Base-by-base conservation (phyloP, 768 basidiomycete genomes). In the Lepiota subincarnata region DNA sequence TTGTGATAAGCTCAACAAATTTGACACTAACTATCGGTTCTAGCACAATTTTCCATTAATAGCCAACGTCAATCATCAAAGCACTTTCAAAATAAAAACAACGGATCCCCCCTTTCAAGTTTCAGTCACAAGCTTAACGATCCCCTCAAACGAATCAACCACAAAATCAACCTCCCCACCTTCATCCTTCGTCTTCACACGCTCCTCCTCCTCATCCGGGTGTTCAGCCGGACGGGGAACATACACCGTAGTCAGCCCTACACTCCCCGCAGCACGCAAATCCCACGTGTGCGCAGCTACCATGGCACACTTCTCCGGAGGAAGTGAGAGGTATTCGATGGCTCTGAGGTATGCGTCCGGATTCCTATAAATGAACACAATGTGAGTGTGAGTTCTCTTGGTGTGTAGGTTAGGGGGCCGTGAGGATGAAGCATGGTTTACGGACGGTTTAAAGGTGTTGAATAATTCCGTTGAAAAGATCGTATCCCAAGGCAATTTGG, bases 281-380 rank as follows among this genome's bases (percentile, higher is more conserved):
- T 88, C 86, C 53, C 67, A 71, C 2, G 72, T 70, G 66, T 87
- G 86, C 6, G 84, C 74, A 0, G 86, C 84, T 7, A 87, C 85
- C 78, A 88, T 80, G 1, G 79, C 84, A 36, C 78, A 72, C 37
- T 75, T 74, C 8, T 74, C 59, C 0, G 84, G 78, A 1, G 72
- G 65, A 3, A 83, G 56, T 1, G 72, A 66, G 6, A 87, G 75
- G 56, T 84, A 77, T 6, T 71, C 68, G 0, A 75, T 64, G 1
- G 79, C 77, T 2, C 74, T 70, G 1, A 73, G 65, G 58, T 87
- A 87, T 0, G 77, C 71, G 38, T 75, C 69, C 7, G 76, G 76
- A 61, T 79, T 78, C 1, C 82, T 83, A 55, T 35, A 31, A 16
- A 28, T 34, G 14, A 20, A 18, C n/a, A n/a, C n/a, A n/a, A n/a